These are phyloP conservation scores for Cladosporium phlei DNA, from an alignment of 2,329 filamentous ascomycete genomes.

Conservation along the genomic window DNA sequence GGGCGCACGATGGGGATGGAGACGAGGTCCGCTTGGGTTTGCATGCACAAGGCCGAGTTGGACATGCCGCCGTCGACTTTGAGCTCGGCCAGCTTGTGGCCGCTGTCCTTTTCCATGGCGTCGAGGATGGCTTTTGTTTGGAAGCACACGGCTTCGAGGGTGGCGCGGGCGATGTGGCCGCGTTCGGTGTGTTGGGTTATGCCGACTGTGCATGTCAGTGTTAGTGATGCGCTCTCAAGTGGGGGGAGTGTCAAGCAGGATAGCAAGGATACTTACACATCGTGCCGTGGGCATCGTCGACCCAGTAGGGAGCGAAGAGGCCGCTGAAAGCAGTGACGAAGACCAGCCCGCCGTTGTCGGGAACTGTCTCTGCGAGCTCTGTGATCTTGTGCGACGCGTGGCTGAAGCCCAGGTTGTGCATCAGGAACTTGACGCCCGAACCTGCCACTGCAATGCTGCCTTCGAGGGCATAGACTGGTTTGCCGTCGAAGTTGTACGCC, in stretches of 20 bases:
- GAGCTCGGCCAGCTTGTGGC: constrained; percentile 67
- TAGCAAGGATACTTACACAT: constrained; percentile 54
- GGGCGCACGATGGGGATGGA: constrained; percentile 79
- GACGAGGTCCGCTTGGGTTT: constrained; percentile 81
- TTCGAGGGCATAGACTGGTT: constrained; percentile 70
- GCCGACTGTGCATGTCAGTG: constrained; percentile 24
- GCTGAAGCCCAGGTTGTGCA: constrained; percentile 59
- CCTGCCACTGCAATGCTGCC: constrained; percentile 76
- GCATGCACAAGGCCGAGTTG: constrained; percentile 86
- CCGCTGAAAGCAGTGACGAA: constrained; percentile 89
- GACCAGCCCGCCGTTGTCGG: constrained; percentile 76
- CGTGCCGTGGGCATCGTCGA: constrained; percentile 85
- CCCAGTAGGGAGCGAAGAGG: constrained; percentile 90
- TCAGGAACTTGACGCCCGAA: constrained; percentile 45
- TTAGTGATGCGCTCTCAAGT: not conserved
- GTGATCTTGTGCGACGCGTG: constrained; percentile 61
- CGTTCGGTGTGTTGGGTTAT: constrained; percentile 65
- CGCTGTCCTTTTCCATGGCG: constrained; percentile 83
- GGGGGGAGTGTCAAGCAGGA: too few species aligned
- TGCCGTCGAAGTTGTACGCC: constrained; percentile 74
- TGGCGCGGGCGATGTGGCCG: constrained; percentile 83
- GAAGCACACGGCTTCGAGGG: constrained; percentile 85
- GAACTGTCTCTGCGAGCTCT: constrained; percentile 58
- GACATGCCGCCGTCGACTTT: constrained; percentile 87
- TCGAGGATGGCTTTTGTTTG: constrained; percentile 89